A percentile compares a stretch with the other conserved stretches of the same genome.
Evolutionary conservation across 2,329 filamentous ascomycete genomes (phyloP).

Genomic region (Aureobasidium sp.): DNA sequence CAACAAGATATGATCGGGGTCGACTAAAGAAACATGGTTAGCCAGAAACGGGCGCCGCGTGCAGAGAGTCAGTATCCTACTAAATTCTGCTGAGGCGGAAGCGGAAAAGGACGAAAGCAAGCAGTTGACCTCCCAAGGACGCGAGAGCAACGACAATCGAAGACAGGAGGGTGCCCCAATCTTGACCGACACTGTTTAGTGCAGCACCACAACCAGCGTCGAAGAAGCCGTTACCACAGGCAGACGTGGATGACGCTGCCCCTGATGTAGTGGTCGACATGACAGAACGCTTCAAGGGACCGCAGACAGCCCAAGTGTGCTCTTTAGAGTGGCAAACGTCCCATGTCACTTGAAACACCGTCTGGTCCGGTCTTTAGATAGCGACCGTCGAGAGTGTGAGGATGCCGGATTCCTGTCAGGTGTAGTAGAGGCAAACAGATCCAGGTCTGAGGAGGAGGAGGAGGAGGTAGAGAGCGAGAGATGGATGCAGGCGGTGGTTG

Average conservation of each 20-base stretch:
- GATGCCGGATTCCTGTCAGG: neutral
- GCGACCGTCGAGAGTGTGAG: neutral
- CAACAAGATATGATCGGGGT: conserved; percentile 81
- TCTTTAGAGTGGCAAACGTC: neutral
- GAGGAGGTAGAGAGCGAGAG: neutral
- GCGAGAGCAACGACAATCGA: conserved; percentile 28
- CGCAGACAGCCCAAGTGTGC: neutral
- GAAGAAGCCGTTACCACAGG: neutral
- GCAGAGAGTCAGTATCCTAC: neutral
- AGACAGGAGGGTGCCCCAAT: conserved; percentile 28
- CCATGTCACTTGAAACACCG: neutral
- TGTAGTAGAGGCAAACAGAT: neutral
- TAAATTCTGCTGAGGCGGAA: conserved; percentile 76
- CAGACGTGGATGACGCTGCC: neutral
- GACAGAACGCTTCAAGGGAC: neutral
- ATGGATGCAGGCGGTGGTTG: neutral
- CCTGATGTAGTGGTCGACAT: neutral
- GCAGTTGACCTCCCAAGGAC: conserved; percentile 40
- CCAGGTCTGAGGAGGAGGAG: neutral
- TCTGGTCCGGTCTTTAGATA: neutral
- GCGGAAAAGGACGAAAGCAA: conserved; percentile 67
- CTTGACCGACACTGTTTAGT: conserved; percentile 15
- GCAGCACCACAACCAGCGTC: conserved; percentile 5
- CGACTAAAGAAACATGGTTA: conserved; percentile 32
- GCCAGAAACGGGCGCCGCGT: neutral